Base-by-base conservation (phyloP, 192 early-diverging fungal species). In the Podila epicladia region DNA sequence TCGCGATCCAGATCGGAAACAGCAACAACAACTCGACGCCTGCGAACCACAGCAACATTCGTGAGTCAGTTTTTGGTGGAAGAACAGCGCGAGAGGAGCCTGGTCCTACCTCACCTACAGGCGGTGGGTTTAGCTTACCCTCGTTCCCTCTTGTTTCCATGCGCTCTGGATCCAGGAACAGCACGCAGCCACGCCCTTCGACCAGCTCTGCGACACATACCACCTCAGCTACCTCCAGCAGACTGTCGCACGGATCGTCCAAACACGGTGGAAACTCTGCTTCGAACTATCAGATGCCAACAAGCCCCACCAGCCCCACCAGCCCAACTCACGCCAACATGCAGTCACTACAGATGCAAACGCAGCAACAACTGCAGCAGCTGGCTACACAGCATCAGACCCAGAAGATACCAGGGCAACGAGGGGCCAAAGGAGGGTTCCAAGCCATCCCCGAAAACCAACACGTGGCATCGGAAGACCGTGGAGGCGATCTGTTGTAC, bases 61-160 rank as follows among this genome's bases (percentile, higher is more conserved):
- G 77, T 1, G 77, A 80, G 29, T 80, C 77, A 13, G 77, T 80
- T 20, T 80, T 80, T 73, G 77, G 77, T 45, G 75, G 75, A 64
- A 69, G 75, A 17, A 79, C 75, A 26, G 24, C 65, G 0, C 53
- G 71, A 24, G 77, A 80, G 20, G 77, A 73, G 11, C 41, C 50
- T 5, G 29, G 58, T 1, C 65, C 67, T 9, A 61, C 58, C 1
- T 63, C 64, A 48, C 22, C 63, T 7, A 35, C 67, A 59, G 51
- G 53, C 8, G 45, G 61, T 49, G 75, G 65, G 48, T 68, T 71
- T 19, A 55, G 53, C n/a, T 13, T 76, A 29, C 69, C 69, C 7
- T 67, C 65, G 0, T 68, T 79, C 64, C 75, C 75, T 8, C 37
- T 77, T 7, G 58, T 71, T 22, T 67, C 69, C 31, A 60, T 77